phyloP scores from a whole-genome alignment of 768 basidiomycete genomes.

The Lyophyllum shimeji region DNA sequence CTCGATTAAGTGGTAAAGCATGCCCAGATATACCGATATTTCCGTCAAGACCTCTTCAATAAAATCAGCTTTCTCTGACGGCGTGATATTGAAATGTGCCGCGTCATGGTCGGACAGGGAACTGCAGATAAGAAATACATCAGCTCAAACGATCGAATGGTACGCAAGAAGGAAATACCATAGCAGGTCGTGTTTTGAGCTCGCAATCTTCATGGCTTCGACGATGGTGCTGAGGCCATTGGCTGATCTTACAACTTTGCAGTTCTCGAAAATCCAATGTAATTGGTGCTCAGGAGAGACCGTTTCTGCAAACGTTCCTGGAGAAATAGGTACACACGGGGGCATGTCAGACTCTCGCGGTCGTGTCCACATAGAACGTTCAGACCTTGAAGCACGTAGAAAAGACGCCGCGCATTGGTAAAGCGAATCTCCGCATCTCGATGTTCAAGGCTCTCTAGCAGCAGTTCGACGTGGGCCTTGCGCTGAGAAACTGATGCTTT shows the following conservation, averaged over 20 bases:
- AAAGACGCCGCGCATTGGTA: conserved; percentile 80
- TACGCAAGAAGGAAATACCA: conserved; percentile 42
- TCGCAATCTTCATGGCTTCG: conserved; percentile 88
- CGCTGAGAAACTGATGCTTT: conserved; percentile 60
- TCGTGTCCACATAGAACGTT: background rate
- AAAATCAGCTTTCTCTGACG: conserved; percentile 71
- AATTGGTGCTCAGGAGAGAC: conserved; percentile 92
- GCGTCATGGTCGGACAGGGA: conserved; percentile 75
- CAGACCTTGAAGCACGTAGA: conserved; percentile 91
- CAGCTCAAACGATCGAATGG: background rate
- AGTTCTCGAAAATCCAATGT: conserved; percentile 94
- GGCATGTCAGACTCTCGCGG: conserved; percentile 2
- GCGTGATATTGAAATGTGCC: conserved; percentile 66
- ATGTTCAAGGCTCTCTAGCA: conserved; percentile 88
- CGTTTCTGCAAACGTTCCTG: conserved; percentile 90
- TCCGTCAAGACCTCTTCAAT: conserved; percentile 92
- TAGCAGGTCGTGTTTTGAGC: conserved; percentile 80
- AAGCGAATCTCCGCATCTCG: conserved; percentile 82
- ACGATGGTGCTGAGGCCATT: conserved; percentile 84
- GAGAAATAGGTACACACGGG: background rate
- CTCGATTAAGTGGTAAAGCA: conserved; percentile 95
- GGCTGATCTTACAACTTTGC: conserved; percentile 77
- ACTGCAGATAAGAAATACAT: conserved; percentile 37
- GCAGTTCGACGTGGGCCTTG: conserved; percentile 71
- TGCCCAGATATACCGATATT: conserved; percentile 89